Percentiles rank a stretch among this genome's conserved stretches.
These are phyloP conservation scores for Sphaerulina vaccinii DNA, from an alignment of 2,329 filamentous ascomycete genomes.

Conservation along the genomic window DNA sequence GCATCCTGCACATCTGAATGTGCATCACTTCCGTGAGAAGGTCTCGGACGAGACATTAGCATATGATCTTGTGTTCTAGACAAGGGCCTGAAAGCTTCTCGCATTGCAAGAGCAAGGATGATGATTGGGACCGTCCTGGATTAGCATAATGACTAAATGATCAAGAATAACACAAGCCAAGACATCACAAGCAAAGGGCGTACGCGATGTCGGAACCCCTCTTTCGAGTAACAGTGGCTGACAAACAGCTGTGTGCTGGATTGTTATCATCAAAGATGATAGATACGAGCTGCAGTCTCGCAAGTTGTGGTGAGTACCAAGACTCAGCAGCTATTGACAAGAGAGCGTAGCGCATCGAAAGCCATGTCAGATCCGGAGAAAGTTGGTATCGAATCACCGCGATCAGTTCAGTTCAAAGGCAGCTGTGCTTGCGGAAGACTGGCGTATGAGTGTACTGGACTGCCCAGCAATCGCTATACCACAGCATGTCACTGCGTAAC, in stretches of 20 bases:
- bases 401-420: constrained; percentile 21
- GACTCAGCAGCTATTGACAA: too few species aligned
- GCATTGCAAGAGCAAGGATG: neutral
- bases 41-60: constrained; percentile 27
- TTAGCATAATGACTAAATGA: neutral
- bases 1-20: constrained; percentile 49
- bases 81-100: neutral
- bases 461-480: constrained; percentile 10
- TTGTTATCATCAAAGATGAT: neutral
- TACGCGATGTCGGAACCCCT: neutral
- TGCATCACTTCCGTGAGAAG: constrained; percentile 23
- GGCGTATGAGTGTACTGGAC: constrained; percentile 23
- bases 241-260: constrained; percentile 3
- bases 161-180: neutral
- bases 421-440: constrained; percentile 29
- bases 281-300: too few species aligned
- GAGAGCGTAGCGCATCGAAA: neutral
- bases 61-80: constrained; percentile 26
- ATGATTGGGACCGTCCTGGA: too few species aligned
- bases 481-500: constrained; percentile 27
- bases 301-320: too few species aligned
- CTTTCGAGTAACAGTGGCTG: neutral
- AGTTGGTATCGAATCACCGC: neutral
- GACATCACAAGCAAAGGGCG: neutral
- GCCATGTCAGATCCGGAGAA: constrained; percentile 14